Percentiles rank a stretch among this genome's conserved stretches.
Evolutionary conservation across 2,329 filamentous ascomycete species (phyloP).

Genomic region (Fusarium citri): DNA sequence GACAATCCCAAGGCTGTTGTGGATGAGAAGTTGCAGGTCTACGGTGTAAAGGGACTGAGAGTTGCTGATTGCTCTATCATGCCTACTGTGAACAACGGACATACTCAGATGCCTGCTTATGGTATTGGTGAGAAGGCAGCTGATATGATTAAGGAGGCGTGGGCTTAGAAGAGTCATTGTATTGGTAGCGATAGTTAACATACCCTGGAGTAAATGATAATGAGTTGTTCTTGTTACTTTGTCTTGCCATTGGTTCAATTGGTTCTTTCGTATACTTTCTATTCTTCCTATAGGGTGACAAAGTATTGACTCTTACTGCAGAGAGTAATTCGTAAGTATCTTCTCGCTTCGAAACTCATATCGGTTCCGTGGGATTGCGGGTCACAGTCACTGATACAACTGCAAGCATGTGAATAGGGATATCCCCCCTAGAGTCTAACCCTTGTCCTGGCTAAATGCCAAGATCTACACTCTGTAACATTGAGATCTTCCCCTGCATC

Average conservation of each 20-base stretch:
- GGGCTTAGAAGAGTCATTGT: slow-evolving; percentile 6
- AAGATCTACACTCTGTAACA: slow-evolving; percentile 19
- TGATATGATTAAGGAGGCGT: slow-evolving; percentile 60
- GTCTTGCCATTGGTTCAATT: background rate
- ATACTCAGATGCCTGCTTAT: slow-evolving; percentile 68
- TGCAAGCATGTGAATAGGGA: background rate
- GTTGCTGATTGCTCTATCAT: slow-evolving; percentile 66
- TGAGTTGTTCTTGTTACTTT: background rate
- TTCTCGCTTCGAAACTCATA: background rate
- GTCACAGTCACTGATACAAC: background rate
- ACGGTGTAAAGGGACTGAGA: slow-evolving; percentile 63
- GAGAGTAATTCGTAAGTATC: background rate
- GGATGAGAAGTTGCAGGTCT: slow-evolving; percentile 63
- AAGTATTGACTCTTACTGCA: background rate
- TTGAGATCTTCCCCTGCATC: slow-evolving; percentile 19
- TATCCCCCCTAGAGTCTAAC: background rate
- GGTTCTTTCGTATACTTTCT: background rate
- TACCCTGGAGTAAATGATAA: background rate
- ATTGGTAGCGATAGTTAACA: background rate
- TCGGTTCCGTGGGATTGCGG: background rate
- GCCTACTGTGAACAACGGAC: slow-evolving; percentile 60
- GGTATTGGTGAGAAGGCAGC: slow-evolving; percentile 65
- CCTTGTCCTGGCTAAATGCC: slow-evolving; percentile 5
- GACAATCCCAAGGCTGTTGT: slow-evolving; percentile 66
- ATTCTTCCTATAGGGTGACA: background rate